Evolutionary conservation across 108 stramenopile genomes (phyloP), one percentile per base, ranked within the genome.

Genomic region (Schizochytrium sp.): DNA sequence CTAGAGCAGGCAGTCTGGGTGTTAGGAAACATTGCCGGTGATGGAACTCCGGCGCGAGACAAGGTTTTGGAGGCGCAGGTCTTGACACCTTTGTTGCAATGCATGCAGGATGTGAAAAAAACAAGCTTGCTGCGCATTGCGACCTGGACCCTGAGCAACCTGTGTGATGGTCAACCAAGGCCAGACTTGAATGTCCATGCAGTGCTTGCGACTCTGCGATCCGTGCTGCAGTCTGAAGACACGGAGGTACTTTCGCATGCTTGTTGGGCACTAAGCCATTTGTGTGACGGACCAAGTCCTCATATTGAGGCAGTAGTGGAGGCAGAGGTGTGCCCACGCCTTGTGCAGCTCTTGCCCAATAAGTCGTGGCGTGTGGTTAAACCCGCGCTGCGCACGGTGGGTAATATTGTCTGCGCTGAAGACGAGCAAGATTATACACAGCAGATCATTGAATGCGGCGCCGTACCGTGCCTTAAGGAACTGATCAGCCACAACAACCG

Each of bases 1-100:
- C 92, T 97, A 7, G 99, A 99, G 92, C 98, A 98, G 92, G 97
- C 98, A 59, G 98, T 98, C 10, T 99, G 99, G 99, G 99, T 98
- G 46, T 90, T 99, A 19, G 99, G 99, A 53, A 99, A 99, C 93
- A 98, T 99, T 89, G 99, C 99, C 38, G 99, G 99, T 15, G 99
- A 99, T 91, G 96, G 95, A n/a, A 97, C 98, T 12, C 96, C 96
- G 41, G 98, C 97, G 90, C 96, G 98, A 49, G 99, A 99, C 93
- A 89, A 96, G 72, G 98, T 99, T 4, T 93, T 99, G 89, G 94
- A 94, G 87, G 95, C 95, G 45, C 95, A 96, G 44, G 98, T 97
- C 19, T 96, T 99, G 97, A 92, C 93, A 57, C 97, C 99, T n/a
- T 92, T 98, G 41, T 93, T 99, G 46, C 92, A 94, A 95, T 97